phyloP scores from a whole-genome alignment of 2,329 filamentous ascomycete species.

The Magnaporthales sp. region DNA sequence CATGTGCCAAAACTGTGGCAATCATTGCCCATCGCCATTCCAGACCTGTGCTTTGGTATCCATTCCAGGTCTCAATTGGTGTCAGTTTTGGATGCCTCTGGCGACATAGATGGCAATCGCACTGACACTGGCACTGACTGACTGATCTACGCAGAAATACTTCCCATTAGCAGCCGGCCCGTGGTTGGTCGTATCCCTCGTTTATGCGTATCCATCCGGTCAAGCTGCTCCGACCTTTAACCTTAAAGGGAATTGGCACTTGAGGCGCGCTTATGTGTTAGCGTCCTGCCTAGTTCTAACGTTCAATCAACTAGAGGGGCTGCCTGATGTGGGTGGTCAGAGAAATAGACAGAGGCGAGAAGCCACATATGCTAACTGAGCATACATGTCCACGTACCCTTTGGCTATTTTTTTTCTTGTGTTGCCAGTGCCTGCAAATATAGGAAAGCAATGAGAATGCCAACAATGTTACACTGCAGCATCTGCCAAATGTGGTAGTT shows the following conservation, averaged over 20 bases:
- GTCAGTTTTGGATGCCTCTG: not conserved
- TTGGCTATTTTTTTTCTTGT: not conserved
- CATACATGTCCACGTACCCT: not conserved
- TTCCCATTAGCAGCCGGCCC: not conserved
- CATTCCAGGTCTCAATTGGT: constrained; percentile 3
- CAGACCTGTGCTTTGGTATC: not conserved
- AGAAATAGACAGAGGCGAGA: not conserved
- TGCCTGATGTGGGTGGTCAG: no score
- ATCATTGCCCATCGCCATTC: not conserved
- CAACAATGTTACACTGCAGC: not conserved
- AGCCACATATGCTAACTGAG: not conserved
- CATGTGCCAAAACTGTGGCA: not conserved
- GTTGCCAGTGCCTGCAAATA: no score
- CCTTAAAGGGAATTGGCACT: not conserved
- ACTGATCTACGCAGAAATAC: not conserved
- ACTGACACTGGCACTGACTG: not conserved
- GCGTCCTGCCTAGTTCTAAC: not conserved
- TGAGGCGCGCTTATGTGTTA: not conserved
- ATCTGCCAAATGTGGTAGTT: not conserved
- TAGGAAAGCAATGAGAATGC: no score
- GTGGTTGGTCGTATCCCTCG: not conserved
- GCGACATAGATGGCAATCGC: not conserved
- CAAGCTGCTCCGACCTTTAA: not conserved
- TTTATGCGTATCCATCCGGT: not conserved
- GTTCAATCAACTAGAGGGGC: not conserved